Base-by-base conservation (phyloP, 2,329 filamentous ascomycete species). In the Colletotrichum higginsianum region DNA sequence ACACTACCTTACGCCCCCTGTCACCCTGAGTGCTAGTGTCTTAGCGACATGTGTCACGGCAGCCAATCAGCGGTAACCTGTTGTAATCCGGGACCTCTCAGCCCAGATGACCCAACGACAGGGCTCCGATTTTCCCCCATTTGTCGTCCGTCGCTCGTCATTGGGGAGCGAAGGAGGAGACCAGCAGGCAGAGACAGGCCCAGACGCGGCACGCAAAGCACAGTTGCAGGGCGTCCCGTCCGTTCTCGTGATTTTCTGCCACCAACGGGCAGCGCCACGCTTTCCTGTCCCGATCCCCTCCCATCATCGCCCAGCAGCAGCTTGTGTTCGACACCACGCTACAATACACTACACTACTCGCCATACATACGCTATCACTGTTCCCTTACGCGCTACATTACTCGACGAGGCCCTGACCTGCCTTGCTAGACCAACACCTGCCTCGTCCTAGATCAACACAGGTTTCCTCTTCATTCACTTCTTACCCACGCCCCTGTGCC, bases 11-110 rank as follows among this genome's bases (percentile, higher is more conserved):
- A 21, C n/a, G 8, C 23, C 58, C 64, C 69, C 47, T 68, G 66
- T 69, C 69, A 35, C 46, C 21, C 15, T 52, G 15, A 21, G 47
- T 50, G 23, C 46, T 62, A 53, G 61, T 38, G 61, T 21, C 49
- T 63, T 60, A 64, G 69, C 53, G 60, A 64, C 53, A 64, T 60
- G 35, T 47, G 46, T 49, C n/a, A 3, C 13, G 3, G 12, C 18
- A 16, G 6, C 71, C 71, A 73, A 73, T 73, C 71, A 73, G 26
- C 35, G 42, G 26, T 44, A 21, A 64, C 63, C 40, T 67, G 71
- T 73, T 73, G 71, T 73, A 73, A 73, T 73, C 71, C 71, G 67
- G 62, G 71, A 73, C 60, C 71, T 71, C 63, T 73, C 71, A 71
- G 71, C 55, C 46, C 67, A 73, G 67, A 71, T 73, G 53, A 52